A percentile compares a stretch with the other conserved stretches of the same genome.
These are phyloP conservation scores for Mortierella sp. DNA, from an alignment of 371 early-diverging fungal species.

Conservation along the genomic window DNA sequence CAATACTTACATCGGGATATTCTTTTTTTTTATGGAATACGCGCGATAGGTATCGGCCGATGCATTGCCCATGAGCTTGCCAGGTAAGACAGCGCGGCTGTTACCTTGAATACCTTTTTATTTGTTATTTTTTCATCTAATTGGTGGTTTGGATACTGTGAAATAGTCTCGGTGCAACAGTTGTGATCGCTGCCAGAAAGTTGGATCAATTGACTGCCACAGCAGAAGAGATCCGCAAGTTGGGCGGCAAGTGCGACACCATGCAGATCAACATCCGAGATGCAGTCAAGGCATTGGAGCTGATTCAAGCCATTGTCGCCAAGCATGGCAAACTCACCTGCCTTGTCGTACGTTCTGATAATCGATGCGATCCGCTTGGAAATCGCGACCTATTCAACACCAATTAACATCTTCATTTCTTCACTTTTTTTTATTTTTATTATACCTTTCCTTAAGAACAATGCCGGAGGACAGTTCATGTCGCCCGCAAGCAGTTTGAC, in stretches of 20 bases:
- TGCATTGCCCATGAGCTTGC: slow-evolving; percentile 65
- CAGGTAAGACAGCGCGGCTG: slow-evolving; percentile 21
- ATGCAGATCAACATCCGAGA: slow-evolving; percentile 62
- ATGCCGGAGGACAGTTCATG: slow-evolving; percentile 66
- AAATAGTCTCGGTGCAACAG: slow-evolving; percentile 63
- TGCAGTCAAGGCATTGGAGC: slow-evolving; percentile 38
- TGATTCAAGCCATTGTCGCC: slow-evolving; percentile 53
- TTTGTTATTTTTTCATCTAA: neutral
- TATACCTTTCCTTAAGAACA: slow-evolving; percentile 45
- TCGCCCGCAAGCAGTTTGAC: slow-evolving; percentile 57
- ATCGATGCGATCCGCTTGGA: neutral
- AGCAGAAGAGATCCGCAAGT: slow-evolving; percentile 55
- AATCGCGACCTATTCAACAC: neutral
- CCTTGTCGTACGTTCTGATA: slow-evolving; percentile 54
- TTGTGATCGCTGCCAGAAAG: slow-evolving; percentile 62
- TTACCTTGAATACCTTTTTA: neutral
- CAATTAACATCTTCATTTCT: neutral
- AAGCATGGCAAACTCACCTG: slow-evolving; percentile 58
- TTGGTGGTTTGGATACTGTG: neutral
- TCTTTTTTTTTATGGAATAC: neutral
- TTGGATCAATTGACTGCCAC: slow-evolving; percentile 55
- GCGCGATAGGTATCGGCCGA: slow-evolving; percentile 60
- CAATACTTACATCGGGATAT: neutral
- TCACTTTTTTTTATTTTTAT: neutral
- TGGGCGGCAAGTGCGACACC: slow-evolving; percentile 57